Base-by-base conservation (phyloP, 768 basidiomycete genomes). In the Suillus plorans region DNA sequence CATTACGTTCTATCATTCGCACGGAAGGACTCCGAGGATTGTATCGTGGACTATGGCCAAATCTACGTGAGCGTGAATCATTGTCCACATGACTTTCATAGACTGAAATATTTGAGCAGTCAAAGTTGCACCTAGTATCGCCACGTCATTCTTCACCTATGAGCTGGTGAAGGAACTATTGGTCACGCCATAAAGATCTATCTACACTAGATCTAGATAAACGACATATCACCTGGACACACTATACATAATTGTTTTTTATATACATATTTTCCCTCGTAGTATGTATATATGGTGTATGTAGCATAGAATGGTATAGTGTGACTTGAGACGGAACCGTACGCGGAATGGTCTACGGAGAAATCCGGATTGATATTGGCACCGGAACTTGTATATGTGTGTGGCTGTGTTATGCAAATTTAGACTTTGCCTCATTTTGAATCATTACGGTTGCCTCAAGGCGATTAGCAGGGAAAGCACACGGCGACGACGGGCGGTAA, bases 51-150 rank as follows among this genome's bases (percentile, higher is more conserved):
- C 78, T 95, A 36, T 95, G 93, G 94, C 92, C 92, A 13, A 95
- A 95, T 76, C 78, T 95, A 61, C 83, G 93, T 94, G 77, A 79
- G 92, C 84, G 16, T 45, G 66, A 37, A 36, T 69, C 65, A 65
- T 63, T 62, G 25, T 49, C 45, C 20, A 28, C 18, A 52, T 56
- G 58, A 53, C 62, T 60, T 64, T 34, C 57, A 50, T 45, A 61
- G 57, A 49, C 58, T 25, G 47, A 63, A 60, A 63, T 47, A 62
- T 67, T 18, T 31, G 68, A 67, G 64, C 75, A 94, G 92, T 95
- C 66, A 94, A 95, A 74, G 93, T 94, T n/a, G 89, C 92, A 1
- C 93, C 93, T 22, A 92, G 91, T 72, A 94, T 94, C 65, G 91
- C 93, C 42, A 94, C 90, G 44, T 89, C 89, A 39, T 93, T 94